Evolutionary conservation across 768 basidiomycete genomes (phyloP).

Genomic region (Russula virescens): DNA sequence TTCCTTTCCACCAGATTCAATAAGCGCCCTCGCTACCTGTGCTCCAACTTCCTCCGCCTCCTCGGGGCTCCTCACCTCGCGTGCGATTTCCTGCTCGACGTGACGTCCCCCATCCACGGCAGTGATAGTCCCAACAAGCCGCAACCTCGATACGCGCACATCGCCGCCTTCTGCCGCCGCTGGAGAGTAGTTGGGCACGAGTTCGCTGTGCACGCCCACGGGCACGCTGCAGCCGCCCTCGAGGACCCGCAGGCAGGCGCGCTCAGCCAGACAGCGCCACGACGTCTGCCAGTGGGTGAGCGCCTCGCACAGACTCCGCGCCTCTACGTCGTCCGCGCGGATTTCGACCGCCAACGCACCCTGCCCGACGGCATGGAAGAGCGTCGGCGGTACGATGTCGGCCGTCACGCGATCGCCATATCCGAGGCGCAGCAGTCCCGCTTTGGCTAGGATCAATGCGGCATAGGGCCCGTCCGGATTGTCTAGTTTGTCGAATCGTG

Average conservation of each 20-base stretch:
- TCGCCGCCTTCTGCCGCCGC: conserved; percentile 19
- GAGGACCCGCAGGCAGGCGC: conserved; percentile 79
- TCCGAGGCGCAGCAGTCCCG: conserved; percentile 81
- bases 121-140: conserved; percentile 78
- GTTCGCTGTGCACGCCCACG: conserved; percentile 67
- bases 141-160: conserved; percentile 35
- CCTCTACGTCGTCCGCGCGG: conserved; percentile 54
- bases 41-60: conserved; percentile 69
- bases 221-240: conserved; percentile 98
- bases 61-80: conserved; percentile 43
- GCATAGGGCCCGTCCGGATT: conserved; percentile 71
- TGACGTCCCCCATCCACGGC: conserved; percentile 68
- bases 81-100: conserved; percentile 57
- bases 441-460: conserved; percentile 89
- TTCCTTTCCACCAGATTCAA: conserved; percentile 63
- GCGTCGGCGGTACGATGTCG: conserved; percentile 64
- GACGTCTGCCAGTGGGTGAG: conserved; percentile 74
- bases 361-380: conserved; percentile 90
- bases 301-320: conserved; percentile 55
- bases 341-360: conserved; percentile 89
- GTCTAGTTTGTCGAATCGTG: conserved; percentile 88
- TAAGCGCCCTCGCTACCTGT: conserved; percentile 56
- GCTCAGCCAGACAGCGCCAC: conserved; percentile 77
- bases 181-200: conserved; percentile 29
- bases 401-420: conserved; percentile 69